phyloP scores from a whole-genome alignment of 148 eudicot species.

The Agrostemma githago region DNA sequence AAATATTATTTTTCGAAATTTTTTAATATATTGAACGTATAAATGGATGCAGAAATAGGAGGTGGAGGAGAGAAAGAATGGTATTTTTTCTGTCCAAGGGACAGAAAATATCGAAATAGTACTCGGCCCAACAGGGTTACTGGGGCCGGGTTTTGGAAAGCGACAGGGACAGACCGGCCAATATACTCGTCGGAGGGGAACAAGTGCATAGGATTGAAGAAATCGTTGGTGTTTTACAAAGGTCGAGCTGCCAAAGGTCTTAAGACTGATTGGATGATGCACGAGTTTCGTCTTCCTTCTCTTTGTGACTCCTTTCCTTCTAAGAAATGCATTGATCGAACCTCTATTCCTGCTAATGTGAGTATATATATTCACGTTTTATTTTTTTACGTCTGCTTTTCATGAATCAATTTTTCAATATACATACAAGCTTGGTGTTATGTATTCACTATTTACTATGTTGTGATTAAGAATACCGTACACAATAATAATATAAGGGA shows the following conservation, averaged over 20 bases:
- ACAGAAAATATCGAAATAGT: constrained; percentile 81
- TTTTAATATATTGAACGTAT: too few species aligned
- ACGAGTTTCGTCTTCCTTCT: constrained; percentile 91
- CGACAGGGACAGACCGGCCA: constrained; percentile 86
- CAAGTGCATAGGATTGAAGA: constrained; percentile 86
- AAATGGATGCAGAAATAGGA: constrained; percentile 51
- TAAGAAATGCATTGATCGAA: constrained; percentile 44
- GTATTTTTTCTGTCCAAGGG: constrained; percentile 90
- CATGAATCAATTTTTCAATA: not conserved
- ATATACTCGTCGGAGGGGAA: constrained; percentile 65
- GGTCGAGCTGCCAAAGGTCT: constrained; percentile 90
- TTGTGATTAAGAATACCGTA: too few species aligned
- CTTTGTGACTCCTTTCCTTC: constrained; percentile 33
- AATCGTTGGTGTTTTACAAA: constrained; percentile 88
- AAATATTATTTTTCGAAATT: too few species aligned
- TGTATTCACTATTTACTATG: too few species aligned
- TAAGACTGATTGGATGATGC: constrained; percentile 99
- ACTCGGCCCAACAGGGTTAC: constrained; percentile 84
- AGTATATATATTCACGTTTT: not conserved
- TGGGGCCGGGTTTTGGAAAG: constrained; percentile 93
- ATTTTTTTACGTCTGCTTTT: not conserved
- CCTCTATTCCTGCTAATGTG: constrained; percentile 35
- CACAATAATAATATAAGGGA: too few species aligned
- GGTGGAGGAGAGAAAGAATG: constrained; percentile 85
- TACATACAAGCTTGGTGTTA: too few species aligned